Conservation (phyloP, 257 asterid species). For the Orobanche coerulescens region DNA sequence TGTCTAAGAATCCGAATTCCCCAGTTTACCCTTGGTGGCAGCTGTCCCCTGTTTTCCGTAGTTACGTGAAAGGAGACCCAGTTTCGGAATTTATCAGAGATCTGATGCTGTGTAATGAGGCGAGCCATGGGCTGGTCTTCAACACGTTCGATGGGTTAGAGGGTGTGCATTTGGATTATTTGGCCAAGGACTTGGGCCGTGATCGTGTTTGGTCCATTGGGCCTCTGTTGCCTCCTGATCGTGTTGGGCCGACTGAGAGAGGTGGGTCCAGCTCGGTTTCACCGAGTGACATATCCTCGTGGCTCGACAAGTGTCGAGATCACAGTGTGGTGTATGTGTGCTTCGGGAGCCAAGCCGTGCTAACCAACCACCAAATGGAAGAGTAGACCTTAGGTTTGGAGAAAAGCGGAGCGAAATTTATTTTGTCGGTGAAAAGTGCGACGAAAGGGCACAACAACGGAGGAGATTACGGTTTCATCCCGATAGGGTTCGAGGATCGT, state of each 20-base stretch:
- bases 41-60: conserved; percentile 46
- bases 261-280: conserved; percentile 38
- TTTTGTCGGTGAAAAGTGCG: conserved; percentile 44
- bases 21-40: conserved; percentile 82
- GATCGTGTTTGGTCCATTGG: conserved; percentile 59
- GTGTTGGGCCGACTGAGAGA: conserved; percentile 29
- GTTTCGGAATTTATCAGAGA: conserved; percentile 35
- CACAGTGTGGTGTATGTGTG: conserved; percentile 50
- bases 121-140: conserved; percentile 43
- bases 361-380: conserved; percentile 52
- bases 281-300: conserved; percentile 25
- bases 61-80: conserved; percentile 34
- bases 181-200: conserved; percentile 36
- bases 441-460: conserved; percentile 40
- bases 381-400: conserved; percentile 43
- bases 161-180: conserved; percentile 31
- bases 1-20: conserved; percentile 35
- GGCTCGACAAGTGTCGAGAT: conserved; percentile 53
- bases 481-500: conserved; percentile 59
- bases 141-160: conserved; percentile 52
- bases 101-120: conserved; percentile 23
- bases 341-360: conserved; percentile 72
- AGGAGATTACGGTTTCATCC: conserved; percentile 34
- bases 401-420: conserved; percentile 47
- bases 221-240: conserved; percentile 45